A percentile compares a stretch with the other conserved stretches of the same genome.
Evolutionary conservation across 768 basidiomycete species (phyloP).

Genomic region (Tephrocybe sp.): DNA sequence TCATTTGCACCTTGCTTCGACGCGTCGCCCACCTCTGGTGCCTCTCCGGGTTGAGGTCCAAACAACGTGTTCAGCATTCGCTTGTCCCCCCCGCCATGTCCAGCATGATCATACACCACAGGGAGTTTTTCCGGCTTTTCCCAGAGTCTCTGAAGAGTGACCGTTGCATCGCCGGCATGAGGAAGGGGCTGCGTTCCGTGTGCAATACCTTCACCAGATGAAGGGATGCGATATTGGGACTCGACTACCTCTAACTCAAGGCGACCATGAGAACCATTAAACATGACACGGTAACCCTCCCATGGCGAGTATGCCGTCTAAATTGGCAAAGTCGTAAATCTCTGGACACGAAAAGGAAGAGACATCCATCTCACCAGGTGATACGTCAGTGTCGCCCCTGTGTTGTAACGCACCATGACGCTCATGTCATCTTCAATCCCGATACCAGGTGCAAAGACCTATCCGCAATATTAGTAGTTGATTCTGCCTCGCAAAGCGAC

Average conservation of each 20-base stretch:
- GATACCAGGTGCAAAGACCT: slow-evolving; percentile 40
- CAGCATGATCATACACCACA: slow-evolving; percentile 37
- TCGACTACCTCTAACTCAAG: slow-evolving; percentile 53
- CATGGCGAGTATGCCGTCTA: slow-evolving; percentile 43
- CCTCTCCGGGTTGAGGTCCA: slow-evolving; percentile 42
- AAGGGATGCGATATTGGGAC: slow-evolving; percentile 32
- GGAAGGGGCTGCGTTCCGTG: slow-evolving; percentile 37
- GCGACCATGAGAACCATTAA: slow-evolving; percentile 50
- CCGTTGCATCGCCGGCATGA: slow-evolving; percentile 39
- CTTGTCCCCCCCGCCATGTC: slow-evolving; percentile 48
- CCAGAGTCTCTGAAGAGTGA: slow-evolving; percentile 46
- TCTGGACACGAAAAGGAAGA: background rate
- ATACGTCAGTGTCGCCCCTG: slow-evolving; percentile 49
- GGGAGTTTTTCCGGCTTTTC: slow-evolving; percentile 39
- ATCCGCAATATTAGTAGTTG: background rate
- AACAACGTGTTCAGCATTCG: slow-evolving; percentile 47
- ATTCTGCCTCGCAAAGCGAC: slow-evolving; percentile 4
- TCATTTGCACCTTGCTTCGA: slow-evolving; percentile 46
- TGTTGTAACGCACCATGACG: slow-evolving; percentile 44
- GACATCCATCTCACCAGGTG: slow-evolving; percentile 36
- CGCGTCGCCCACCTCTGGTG: slow-evolving; percentile 38
- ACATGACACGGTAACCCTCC: slow-evolving; percentile 51
- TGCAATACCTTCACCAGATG: slow-evolving; percentile 29
- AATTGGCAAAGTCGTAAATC: background rate
- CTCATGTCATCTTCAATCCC: slow-evolving; percentile 54